A percentile compares a stretch with the other conserved stretches of the same genome.
Conservation (phyloP, 352 stramenopile species). For the Hyaloperonospora arabidopsidis region DNA sequence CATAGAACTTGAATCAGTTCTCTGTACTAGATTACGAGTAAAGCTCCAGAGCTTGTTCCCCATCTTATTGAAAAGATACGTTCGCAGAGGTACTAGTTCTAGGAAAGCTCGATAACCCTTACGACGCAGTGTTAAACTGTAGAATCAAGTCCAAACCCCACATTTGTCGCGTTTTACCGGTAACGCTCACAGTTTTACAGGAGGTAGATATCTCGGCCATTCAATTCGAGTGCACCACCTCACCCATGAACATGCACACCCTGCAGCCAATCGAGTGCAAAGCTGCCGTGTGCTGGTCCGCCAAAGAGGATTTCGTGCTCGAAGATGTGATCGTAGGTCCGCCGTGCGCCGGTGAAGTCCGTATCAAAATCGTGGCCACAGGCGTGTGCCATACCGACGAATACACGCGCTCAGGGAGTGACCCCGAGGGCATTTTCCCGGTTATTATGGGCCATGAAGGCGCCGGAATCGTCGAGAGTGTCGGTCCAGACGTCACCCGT, state of each 20-base stretch:
- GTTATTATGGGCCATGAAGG: constrained; percentile 85
- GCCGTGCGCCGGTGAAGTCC: constrained; percentile 63
- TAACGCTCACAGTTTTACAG: too few relatives aligned
- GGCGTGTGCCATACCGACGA: constrained; percentile 85
- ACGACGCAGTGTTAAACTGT: too few relatives aligned
- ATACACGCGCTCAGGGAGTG: constrained; percentile 74
- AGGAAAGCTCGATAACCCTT: too few relatives aligned
- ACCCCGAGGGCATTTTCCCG: constrained; percentile 78
- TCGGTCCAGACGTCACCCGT: constrained; percentile 65
- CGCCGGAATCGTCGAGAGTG: constrained; percentile 77
- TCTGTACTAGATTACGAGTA: too few relatives aligned
- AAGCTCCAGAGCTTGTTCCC: too few relatives aligned
- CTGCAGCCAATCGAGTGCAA: constrained; percentile 82
- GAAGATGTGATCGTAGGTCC: constrained; percentile 74
- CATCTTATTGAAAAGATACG: too few relatives aligned
- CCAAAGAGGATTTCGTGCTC: constrained; percentile 78
- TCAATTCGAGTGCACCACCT: too few relatives aligned
- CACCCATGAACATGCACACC: constrained; percentile 31
- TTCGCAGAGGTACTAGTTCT: too few relatives aligned
- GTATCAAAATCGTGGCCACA: constrained; percentile 78
- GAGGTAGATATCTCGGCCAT: too few relatives aligned
- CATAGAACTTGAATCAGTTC: too few relatives aligned
- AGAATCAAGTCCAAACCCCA: too few relatives aligned
- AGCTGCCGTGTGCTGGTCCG: constrained; percentile 80
- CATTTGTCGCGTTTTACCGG: too few relatives aligned